Percentiles rank a stretch among this genome's conserved stretches.
These are phyloP conservation scores for Rutidosis leptorrhynchoides DNA, from an alignment of 129 eudicot species.

Conservation along the genomic window DNA sequence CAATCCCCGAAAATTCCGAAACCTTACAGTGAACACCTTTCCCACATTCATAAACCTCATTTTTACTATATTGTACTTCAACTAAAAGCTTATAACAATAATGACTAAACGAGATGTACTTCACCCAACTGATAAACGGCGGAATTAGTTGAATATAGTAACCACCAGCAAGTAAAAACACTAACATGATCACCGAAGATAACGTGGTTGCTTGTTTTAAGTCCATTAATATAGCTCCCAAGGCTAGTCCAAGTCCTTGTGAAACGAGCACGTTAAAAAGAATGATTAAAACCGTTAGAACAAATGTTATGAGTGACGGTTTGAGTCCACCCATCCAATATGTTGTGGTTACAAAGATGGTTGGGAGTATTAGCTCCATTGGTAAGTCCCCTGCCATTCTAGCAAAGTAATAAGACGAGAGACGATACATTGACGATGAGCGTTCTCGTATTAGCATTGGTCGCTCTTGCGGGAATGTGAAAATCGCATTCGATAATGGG, in stretches of 20 bases:
- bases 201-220: slow-evolving; percentile 79
- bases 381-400: slow-evolving; percentile 85
- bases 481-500: slow-evolving; percentile 78
- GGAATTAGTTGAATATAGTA: slow-evolving; percentile 88
- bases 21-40: slow-evolving; percentile 47
- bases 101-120: slow-evolving; percentile 76
- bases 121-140: slow-evolving; percentile 68
- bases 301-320: slow-evolving; percentile 60
- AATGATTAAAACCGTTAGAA: slow-evolving; percentile 56
- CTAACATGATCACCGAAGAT: slow-evolving; percentile 82
- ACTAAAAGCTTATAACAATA: slow-evolving; percentile 80
- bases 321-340: slow-evolving; percentile 97
- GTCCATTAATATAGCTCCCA: slow-evolving; percentile 89
- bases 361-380: slow-evolving; percentile 91
- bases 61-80: slow-evolving; percentile 59
- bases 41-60: slow-evolving; percentile 74
- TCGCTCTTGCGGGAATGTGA: slow-evolving; percentile 85
- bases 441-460: slow-evolving; percentile 76
- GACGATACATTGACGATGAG: slow-evolving; percentile 83
- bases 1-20: slow-evolving; percentile 61
- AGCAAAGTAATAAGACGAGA: slow-evolving; percentile 82
- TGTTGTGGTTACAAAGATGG: slow-evolving; percentile 56
- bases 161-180: slow-evolving; percentile 81
- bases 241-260: slow-evolving; percentile 91
- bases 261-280: slow-evolving; percentile 90